phyloP scores from a whole-genome alignment of 257 asterid species.

The Solanum raphanifolium region DNA sequence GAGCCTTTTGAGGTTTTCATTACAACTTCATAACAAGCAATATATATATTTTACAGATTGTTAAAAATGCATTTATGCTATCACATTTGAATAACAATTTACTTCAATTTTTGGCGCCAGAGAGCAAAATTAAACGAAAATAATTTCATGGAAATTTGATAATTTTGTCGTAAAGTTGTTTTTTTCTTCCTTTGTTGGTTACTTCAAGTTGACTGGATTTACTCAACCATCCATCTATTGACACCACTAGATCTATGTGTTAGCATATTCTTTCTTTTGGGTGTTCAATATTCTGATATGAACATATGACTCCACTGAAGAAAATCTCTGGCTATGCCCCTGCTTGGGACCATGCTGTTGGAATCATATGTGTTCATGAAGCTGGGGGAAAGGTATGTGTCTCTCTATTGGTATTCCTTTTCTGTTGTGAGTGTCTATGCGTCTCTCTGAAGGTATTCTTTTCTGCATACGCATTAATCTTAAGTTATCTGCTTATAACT shows the following conservation, averaged over 20 bases:
- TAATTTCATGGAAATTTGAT: not conserved
- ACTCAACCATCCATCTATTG: not conserved
- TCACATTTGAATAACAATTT: not conserved
- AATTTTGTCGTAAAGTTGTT: not conserved
- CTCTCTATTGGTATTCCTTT: not conserved
- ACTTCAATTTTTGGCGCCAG: not conserved
- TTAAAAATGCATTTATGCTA: not conserved
- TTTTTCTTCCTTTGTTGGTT: not conserved
- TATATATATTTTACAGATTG: not conserved
- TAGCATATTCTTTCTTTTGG: not conserved
- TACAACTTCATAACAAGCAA: not conserved
- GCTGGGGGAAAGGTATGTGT: slow-evolving; percentile 80
- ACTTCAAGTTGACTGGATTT: not conserved
- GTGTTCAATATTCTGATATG: not conserved
- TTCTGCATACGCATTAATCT: not conserved
- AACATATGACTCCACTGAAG: not conserved
- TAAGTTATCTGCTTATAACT: not conserved
- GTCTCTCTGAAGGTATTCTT: not conserved
- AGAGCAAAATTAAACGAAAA: not conserved
- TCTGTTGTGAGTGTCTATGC: not conserved
- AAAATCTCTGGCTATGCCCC: slow-evolving; percentile 4
- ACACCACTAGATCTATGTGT: not conserved
- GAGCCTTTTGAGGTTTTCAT: not conserved
- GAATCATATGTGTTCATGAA: slow-evolving; percentile 73
- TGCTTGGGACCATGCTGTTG: slow-evolving; percentile 87